These are phyloP conservation scores for Petunia secreta DNA, from an alignment of 257 asterid genomes.

Conservation along the genomic window DNA sequence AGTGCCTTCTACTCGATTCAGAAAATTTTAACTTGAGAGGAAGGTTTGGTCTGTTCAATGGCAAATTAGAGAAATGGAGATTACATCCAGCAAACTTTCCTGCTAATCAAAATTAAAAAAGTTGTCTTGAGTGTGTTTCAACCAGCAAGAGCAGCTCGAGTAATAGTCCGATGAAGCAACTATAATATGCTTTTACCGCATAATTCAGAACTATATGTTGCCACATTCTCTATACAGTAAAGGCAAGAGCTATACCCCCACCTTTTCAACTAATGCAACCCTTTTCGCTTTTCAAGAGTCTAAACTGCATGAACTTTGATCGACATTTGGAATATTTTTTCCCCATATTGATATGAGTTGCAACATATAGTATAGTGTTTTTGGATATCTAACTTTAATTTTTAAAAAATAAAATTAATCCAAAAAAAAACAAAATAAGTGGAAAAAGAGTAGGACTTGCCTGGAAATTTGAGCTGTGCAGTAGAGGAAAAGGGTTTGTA, in stretches of 20 bases:
- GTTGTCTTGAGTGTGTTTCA: not conserved
- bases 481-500: conserved; percentile 37
- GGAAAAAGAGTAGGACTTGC: conserved; percentile 22
- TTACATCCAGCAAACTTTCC: conserved; percentile 39
- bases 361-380: too few species aligned
- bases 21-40: conserved; percentile 35
- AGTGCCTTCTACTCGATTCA: conserved; percentile 37
- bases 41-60: conserved; percentile 34
- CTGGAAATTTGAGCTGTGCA: conserved; percentile 30
- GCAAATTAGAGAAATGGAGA: conserved; percentile 30
- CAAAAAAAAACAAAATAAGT: not conserved
- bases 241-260: not conserved
- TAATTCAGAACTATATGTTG: not conserved
- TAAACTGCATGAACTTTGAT: too few species aligned
- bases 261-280: too few species aligned
- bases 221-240: conserved; percentile 3
- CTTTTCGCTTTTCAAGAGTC: too few species aligned
- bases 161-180: not conserved
- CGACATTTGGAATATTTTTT: too few species aligned
- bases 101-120: conserved; percentile 35
- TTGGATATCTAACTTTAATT: too few species aligned
- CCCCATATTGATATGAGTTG: too few species aligned
- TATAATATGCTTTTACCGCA: not conserved
- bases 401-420: not conserved
- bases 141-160: conserved; percentile 5